These are phyloP conservation scores for Cladophialophora chaetospira DNA, from an alignment of 2,329 filamentous ascomycete genomes.

Conservation along the genomic window DNA sequence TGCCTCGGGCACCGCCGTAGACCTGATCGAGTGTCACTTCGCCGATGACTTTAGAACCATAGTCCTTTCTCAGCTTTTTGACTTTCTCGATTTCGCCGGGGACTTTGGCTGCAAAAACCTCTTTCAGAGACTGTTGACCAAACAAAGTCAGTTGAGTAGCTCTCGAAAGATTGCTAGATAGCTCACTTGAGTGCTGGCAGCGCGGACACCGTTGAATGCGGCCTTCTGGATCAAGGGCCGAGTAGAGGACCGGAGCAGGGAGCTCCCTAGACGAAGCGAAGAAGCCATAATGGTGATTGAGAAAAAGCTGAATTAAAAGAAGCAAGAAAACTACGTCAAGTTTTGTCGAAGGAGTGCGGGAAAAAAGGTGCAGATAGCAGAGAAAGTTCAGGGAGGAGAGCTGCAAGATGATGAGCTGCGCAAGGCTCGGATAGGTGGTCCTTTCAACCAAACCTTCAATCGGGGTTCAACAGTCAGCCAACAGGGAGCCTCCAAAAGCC, in stretches of 20 bases:
- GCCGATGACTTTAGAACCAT: slow-evolving; percentile 91
- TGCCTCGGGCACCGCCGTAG: slow-evolving; percentile 97
- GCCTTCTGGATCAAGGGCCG: slow-evolving; percentile 68
- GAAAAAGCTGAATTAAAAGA: slow-evolving; percentile 17
- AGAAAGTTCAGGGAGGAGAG: slow-evolving; percentile 16
- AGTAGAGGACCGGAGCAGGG: slow-evolving; percentile 75
- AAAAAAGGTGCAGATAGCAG: slow-evolving; percentile 19
- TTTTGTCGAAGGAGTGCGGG: slow-evolving; percentile 15
- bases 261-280: slow-evolving; percentile 76
- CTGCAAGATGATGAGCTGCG: slow-evolving; percentile 8
- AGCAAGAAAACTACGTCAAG: slow-evolving; percentile 21
- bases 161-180: slow-evolving; percentile 83
- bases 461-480: slow-evolving; percentile 16
- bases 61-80: slow-evolving; percentile 96
- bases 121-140: slow-evolving; percentile 79
- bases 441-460: not conserved
- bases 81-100: slow-evolving; percentile 98
- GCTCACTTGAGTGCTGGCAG: slow-evolving; percentile 81
- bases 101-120: slow-evolving; percentile 94
- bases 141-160: slow-evolving; percentile 50
- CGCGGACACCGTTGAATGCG: slow-evolving; percentile 80
- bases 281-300: slow-evolving; percentile 69
- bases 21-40: slow-evolving; percentile 99
- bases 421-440: slow-evolving; percentile 3
- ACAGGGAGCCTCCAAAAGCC: slow-evolving; percentile 4